phyloP scores from a whole-genome alignment of 805 yeast genomes.

The Candida qinlingensis region DNA sequence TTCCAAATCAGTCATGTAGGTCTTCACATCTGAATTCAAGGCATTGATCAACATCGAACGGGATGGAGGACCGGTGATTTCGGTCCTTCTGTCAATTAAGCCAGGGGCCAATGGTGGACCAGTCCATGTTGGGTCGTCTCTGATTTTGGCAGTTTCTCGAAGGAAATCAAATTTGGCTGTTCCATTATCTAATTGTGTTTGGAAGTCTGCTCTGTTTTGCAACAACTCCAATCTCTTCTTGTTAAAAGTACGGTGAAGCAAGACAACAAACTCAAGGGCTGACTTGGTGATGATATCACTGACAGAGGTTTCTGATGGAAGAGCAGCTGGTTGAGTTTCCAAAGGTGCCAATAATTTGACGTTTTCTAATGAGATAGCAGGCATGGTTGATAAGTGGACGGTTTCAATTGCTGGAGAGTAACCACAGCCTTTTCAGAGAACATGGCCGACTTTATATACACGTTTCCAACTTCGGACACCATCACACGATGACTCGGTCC shows the following conservation, averaged over 20 bases:
- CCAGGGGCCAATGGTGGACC: conserved; percentile 74
- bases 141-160: conserved; percentile 58
- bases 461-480: too few relatives aligned
- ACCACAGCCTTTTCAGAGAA: too few relatives aligned
- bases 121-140: conserved; percentile 71
- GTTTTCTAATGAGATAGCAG: conserved; percentile 24
- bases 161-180: conserved; percentile 44
- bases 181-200: conserved; percentile 50
- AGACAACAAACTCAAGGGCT: conserved; percentile 60
- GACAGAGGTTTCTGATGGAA: conserved; percentile 35
- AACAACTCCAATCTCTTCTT: conserved; percentile 50
- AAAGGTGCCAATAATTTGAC: conserved; percentile 33
- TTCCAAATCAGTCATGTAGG: conserved; percentile 84
- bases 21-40: conserved; percentile 69
- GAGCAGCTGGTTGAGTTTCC: conserved; percentile 23
- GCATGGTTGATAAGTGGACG: conserved; percentile 10
- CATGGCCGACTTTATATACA: too few relatives aligned
- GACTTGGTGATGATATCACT: conserved; percentile 34
- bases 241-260: conserved; percentile 70
- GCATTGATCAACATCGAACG: conserved; percentile 83
- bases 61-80: conserved; percentile 83
- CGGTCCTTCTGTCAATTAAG: conserved; percentile 66
- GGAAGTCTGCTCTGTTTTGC: conserved; percentile 55
- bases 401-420: too few relatives aligned
- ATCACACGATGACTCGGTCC: neutral